Conservation (phyloP, 1,284 basidiomycete species). For the Salmacisia buchloeana region DNA sequence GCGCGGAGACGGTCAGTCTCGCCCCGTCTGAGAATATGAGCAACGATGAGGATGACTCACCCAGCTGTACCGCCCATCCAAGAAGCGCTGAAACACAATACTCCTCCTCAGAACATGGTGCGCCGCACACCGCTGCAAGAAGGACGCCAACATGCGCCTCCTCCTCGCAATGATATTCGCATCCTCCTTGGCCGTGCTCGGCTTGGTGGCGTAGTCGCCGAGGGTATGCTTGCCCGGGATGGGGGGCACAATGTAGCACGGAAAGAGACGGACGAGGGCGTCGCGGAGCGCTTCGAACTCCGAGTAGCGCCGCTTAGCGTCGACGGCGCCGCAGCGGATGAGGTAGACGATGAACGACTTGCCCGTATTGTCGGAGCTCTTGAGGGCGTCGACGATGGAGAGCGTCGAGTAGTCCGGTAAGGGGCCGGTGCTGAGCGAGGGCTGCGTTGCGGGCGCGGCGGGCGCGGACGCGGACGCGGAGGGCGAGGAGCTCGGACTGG, state of each 20-base stretch:
- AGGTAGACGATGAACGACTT: constrained; percentile 92
- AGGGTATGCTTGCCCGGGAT: constrained; percentile 96
- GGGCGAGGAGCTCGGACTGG: neutral
- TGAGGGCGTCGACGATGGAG: constrained; percentile 80
- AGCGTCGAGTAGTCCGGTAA: constrained; percentile 5
- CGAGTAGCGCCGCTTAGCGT: constrained; percentile 85
- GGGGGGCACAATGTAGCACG: constrained; percentile 92
- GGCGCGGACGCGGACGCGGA: neutral
- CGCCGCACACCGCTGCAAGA: constrained; percentile 77
- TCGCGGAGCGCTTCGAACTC: constrained; percentile 90
- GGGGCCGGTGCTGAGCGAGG: constrained; percentile 3
- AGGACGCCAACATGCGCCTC: constrained; percentile 90
- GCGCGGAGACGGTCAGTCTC: neutral
- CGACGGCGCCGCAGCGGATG: constrained; percentile 69
- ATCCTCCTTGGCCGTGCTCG: constrained; percentile 94
- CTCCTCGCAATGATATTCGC: constrained; percentile 82
- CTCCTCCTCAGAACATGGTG: constrained; percentile 92
- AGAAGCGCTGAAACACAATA: constrained; percentile 87
- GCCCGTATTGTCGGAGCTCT: constrained; percentile 72
- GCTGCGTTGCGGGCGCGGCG: neutral
- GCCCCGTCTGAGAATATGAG: neutral
- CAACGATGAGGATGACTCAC: constrained; percentile 9
- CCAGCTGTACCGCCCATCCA: constrained; percentile 94
- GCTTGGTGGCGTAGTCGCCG: constrained; percentile 94
- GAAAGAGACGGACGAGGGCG: constrained; percentile 79